phyloP scores from a whole-genome alignment of 2,329 filamentous ascomycete genomes.

The Fusarium circinatum region DNA sequence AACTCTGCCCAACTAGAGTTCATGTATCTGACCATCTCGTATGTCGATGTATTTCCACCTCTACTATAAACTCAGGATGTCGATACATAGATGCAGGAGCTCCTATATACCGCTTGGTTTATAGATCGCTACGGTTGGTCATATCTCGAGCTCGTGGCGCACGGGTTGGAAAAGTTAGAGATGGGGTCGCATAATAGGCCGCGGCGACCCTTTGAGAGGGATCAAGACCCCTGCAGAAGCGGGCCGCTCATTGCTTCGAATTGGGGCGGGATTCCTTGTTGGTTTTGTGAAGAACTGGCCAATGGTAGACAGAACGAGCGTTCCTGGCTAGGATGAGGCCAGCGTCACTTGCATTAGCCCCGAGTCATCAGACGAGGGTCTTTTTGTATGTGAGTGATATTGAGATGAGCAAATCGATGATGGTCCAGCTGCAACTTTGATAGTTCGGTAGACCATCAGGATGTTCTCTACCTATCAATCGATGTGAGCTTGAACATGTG shows the following conservation, averaged over 20 bases:
- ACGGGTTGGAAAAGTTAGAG: constrained; percentile 16
- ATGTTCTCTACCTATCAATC: background rate
- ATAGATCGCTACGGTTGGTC: constrained; percentile 9
- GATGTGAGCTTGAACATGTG: background rate
- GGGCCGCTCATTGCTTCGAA: constrained; percentile 40
- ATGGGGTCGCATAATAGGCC: constrained; percentile 40
- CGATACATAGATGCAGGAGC: background rate
- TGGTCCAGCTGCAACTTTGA: background rate
- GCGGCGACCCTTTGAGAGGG: constrained; percentile 29
- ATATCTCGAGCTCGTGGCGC: constrained; percentile 23
- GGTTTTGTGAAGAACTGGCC: constrained; percentile 33
- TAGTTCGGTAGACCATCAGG: background rate
- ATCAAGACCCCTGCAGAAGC: constrained; percentile 41
- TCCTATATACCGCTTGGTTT: background rate
- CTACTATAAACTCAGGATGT: background rate
- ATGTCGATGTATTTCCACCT: background rate
- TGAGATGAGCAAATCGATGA: background rate
- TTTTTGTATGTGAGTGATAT: constrained; percentile 11
- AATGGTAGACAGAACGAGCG: constrained; percentile 30
- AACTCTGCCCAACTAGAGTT: constrained; percentile 25
- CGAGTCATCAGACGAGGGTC: constrained; percentile 36
- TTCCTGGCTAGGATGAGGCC: constrained; percentile 41
- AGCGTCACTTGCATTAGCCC: constrained; percentile 44
- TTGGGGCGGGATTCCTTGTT: constrained; percentile 31
- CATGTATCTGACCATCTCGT: background rate